Evolutionary conservation across 495 filamentous ascomycete genomes (phyloP), one percentile per base, ranked within the genome.

Genomic region (Schizothecium vesticola): DNA sequence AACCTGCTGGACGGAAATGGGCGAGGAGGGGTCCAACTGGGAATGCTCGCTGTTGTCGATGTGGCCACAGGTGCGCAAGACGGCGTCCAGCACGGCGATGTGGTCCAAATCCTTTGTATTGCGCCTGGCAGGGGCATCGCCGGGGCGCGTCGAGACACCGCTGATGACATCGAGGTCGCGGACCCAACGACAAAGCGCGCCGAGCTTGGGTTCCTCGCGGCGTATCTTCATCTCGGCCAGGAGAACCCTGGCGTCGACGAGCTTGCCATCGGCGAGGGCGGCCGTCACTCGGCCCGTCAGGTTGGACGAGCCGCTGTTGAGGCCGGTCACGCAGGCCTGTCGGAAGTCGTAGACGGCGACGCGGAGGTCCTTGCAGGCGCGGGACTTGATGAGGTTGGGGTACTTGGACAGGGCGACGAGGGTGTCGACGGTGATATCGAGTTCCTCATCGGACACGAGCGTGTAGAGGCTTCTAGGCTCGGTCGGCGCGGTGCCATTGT

Each of bases 181-280:
- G 33, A 85, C 82, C 82, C 82, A 85, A 55, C 82, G 75, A 65
- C 80, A 82, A 11, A 85, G 73, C 1, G 82, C 79, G 5, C 82
- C 82, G 9, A 84, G 72, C 59, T 82, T 82, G 12, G 80, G 81
- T 23, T 71, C 73, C 55, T 83, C 72, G 12, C 73, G 70, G 28
- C 80, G 71, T 7, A 83, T 80, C 21, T 73, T 70, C 81, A 83
- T 84, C 77, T 83, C 82, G 43, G 80, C 75, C n/a, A 83, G 74
- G 28, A 81, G 65, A 16, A 84, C 77, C 25, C 74, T 70, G 2
- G 81, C 80, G 21, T 83, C 80, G 13, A 70, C 76, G 63, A 76
- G 79, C 64, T 78, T 77, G 22, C 72, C 81, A 71, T 84, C 82
- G 63, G 79, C 74, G 12, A 83, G 66, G 11, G 81, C 80, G 16